A percentile compares a stretch with the other conserved stretches of the same genome.
Conservation (phyloP, 768 basidiomycete species). For the Infundibulicybe gibba region DNA sequence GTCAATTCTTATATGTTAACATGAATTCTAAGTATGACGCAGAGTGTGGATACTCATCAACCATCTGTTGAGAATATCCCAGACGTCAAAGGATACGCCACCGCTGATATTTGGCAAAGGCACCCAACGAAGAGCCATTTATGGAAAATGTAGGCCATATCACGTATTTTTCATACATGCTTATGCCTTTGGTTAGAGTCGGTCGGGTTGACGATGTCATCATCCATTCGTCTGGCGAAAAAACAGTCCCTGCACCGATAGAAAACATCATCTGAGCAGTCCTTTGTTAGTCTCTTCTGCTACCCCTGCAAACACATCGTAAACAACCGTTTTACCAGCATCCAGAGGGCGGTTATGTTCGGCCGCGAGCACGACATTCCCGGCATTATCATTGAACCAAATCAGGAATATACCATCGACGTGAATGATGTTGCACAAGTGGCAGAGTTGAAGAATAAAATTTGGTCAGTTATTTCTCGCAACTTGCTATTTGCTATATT, state of each 20-base stretch:
- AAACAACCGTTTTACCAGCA: conserved; percentile 9
- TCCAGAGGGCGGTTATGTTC: conserved; percentile 35
- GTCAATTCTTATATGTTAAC: background rate
- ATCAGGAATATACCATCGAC: conserved; percentile 20
- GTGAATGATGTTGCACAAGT: conserved; percentile 16
- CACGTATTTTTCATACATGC: background rate
- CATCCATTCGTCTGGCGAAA: conserved; percentile 26
- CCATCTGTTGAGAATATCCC: conserved; percentile 28
- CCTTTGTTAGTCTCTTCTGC: conserved; percentile 13
- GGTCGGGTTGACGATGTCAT: conserved; percentile 29
- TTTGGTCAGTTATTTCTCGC: background rate
- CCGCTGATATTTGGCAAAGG: conserved; percentile 36
- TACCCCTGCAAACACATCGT: background rate
- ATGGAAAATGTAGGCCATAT: conserved; percentile 36
- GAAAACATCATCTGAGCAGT: conserved; percentile 15
- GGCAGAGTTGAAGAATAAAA: background rate
- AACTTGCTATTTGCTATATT: background rate
- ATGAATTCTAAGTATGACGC: conserved; percentile 4
- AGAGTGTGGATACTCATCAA: conserved; percentile 22
- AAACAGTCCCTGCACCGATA: conserved; percentile 26
- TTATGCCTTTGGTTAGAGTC: conserved; percentile 14
- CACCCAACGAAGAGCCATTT: conserved; percentile 38
- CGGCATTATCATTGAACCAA: conserved; percentile 28
- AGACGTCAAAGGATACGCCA: conserved; percentile 36
- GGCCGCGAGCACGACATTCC: conserved; percentile 28